Evolutionary conservation across 257 asterid genomes (phyloP).

Genomic region (Solanum megistacrolobum): DNA sequence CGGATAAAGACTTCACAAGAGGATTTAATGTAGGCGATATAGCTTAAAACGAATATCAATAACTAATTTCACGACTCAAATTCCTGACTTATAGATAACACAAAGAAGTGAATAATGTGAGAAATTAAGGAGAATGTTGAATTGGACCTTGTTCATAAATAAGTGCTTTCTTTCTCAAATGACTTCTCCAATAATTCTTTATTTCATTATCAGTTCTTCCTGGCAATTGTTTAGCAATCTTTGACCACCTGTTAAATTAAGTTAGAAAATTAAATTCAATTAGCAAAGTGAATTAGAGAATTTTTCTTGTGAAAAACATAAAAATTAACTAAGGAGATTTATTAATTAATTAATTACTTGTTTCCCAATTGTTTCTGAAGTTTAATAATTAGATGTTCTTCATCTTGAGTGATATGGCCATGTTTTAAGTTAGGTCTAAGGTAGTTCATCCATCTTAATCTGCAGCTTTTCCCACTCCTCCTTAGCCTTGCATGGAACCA

Average conservation of each 20-base stretch:
- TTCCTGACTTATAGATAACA: neutral
- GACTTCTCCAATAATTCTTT: slow-evolving; percentile 69
- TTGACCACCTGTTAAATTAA: slow-evolving; percentile 52
- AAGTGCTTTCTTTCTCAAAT: slow-evolving; percentile 32
- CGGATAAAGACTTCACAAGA: neutral
- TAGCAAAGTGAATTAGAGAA: neutral
- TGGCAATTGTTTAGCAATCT: slow-evolving; percentile 52
- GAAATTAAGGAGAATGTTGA: neutral
- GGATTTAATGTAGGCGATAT: neutral
- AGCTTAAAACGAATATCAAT: neutral
- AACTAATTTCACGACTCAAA: neutral
- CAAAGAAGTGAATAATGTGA: neutral
- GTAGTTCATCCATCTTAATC: slow-evolving; percentile 76
- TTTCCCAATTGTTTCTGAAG: slow-evolving; percentile 67
- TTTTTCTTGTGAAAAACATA: neutral
- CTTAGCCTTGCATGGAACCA: slow-evolving; percentile 30
- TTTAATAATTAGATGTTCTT: slow-evolving; percentile 34
- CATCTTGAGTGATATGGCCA: slow-evolving; percentile 43
- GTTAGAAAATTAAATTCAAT: neutral
- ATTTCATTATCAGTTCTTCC: slow-evolving; percentile 86
- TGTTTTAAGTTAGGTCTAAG: slow-evolving; percentile 63
- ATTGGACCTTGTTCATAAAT: slow-evolving; percentile 14
- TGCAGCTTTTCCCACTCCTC: slow-evolving; percentile 71
- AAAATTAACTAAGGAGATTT: neutral
- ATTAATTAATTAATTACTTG: slow-evolving; percentile 22